phyloP scores from a whole-genome alignment of 2,329 filamentous ascomycete genomes.

The Colletotrichum zoysiae region DNA sequence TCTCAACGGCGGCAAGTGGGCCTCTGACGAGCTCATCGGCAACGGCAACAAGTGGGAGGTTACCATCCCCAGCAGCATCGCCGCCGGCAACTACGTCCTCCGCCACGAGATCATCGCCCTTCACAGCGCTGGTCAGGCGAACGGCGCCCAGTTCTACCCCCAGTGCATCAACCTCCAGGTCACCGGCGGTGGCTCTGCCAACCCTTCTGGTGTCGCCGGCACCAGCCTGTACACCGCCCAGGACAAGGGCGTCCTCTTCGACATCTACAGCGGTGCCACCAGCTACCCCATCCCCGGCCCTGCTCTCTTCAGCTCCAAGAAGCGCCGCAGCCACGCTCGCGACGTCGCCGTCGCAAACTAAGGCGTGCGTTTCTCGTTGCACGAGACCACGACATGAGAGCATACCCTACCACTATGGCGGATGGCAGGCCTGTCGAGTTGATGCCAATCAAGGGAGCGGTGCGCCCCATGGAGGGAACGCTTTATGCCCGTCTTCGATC shows the following conservation, averaged over 20 bases:
- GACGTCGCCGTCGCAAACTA: conserved; percentile 25
- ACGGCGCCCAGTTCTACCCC: conserved; percentile 63
- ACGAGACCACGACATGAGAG: neutral
- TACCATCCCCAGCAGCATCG: conserved; percentile 60
- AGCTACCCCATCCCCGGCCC: conserved; percentile 52
- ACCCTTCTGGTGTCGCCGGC: conserved; percentile 49
- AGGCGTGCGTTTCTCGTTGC: neutral
- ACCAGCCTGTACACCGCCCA: conserved; percentile 52
- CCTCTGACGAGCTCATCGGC: conserved; percentile 62
- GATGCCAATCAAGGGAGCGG: neutral
- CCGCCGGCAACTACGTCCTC: conserved; percentile 66
- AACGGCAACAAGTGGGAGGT: conserved; percentile 62
- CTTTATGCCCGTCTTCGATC: conserved; percentile 8
- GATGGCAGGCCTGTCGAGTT: conserved; percentile 31
- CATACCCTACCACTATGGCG: conserved; percentile 5
- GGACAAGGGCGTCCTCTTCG: conserved; percentile 53
- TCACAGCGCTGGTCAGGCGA: conserved; percentile 58
- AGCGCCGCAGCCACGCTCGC: conserved; percentile 36
- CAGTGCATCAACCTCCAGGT: conserved; percentile 65
- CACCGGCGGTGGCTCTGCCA: conserved; percentile 53
- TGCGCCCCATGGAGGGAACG: conserved; percentile 10
- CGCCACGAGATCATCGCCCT: conserved; percentile 69
- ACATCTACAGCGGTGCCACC: conserved; percentile 48
- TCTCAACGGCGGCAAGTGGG: conserved; percentile 66
- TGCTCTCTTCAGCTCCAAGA: conserved; percentile 37